A percentile compares a stretch with the other conserved stretches of the same genome.
These are phyloP conservation scores for Macrotyloma uniflorum DNA, from an alignment of 306 rosid genomes.

Conservation along the genomic window DNA sequence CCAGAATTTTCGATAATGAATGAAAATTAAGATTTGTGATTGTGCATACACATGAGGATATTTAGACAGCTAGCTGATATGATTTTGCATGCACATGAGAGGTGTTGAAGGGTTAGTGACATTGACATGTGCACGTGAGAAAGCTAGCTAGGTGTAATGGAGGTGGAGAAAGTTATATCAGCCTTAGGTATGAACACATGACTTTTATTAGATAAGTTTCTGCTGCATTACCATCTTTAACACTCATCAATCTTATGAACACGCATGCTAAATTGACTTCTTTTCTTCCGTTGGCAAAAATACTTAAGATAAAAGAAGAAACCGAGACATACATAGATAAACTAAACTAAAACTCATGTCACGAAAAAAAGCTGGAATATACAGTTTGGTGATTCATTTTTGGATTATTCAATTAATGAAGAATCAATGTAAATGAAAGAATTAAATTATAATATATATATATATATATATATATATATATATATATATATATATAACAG, in stretches of 20 bases:
- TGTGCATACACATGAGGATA: neutral
- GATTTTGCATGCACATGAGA: constrained; percentile 38
- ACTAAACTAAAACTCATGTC: neutral
- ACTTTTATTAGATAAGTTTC: constrained; percentile 18
- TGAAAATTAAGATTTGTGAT: too few species aligned
- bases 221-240: constrained; percentile 1
- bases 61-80: constrained; percentile 35
- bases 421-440: neutral
- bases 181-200: constrained; percentile 43
- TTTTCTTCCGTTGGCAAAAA: neutral
- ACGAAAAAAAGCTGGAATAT: neutral
- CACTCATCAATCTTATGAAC: neutral
- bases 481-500: too few species aligned
- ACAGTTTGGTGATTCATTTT: too few species aligned
- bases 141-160: neutral
- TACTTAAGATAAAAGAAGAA: neutral
- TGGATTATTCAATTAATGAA: neutral
- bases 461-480: too few species aligned
- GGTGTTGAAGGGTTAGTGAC: constrained; percentile 2
- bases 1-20: neutral
- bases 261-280: neutral
- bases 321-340: neutral
- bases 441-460: too few species aligned
- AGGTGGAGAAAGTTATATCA: neutral
- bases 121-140: constrained; percentile 36